Conservation (phyloP, 2,329 filamentous ascomycete genomes). For the Trichoderma sp. region DNA sequence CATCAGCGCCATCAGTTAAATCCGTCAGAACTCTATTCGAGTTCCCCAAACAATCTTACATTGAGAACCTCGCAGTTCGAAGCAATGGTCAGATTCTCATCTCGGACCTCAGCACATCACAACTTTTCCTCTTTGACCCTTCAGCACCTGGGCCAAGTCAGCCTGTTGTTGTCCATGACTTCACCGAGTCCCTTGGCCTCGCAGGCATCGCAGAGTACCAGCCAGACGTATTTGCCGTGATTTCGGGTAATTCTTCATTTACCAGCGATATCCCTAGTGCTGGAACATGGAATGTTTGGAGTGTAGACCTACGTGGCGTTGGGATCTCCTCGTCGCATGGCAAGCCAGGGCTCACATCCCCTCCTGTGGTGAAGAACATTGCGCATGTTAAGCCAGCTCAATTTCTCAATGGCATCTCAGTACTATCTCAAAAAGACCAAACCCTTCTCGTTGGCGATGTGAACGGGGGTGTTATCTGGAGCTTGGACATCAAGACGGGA, state of each 20-base stretch:
- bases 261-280: constrained; percentile 20
- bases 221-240: constrained; percentile 37
- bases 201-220: constrained; percentile 40
- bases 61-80: constrained; percentile 41
- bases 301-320: constrained; percentile 27
- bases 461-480: constrained; percentile 29
- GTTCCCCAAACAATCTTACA: constrained; percentile 16
- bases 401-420: constrained; percentile 32
- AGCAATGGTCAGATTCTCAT: constrained; percentile 40
- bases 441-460: constrained; percentile 30
- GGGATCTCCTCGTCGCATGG: constrained; percentile 26
- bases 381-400: constrained; percentile 27
- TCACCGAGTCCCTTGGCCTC: constrained; percentile 30
- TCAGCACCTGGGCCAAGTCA: constrained; percentile 11
- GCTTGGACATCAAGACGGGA: constrained; percentile 28
- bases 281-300: constrained; percentile 29
- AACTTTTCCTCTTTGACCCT: constrained; percentile 39
- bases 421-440: constrained; percentile 20
- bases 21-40: constrained; percentile 14
- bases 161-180: constrained; percentile 33
- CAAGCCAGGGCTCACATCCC: background rate
- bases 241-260: constrained; percentile 29
- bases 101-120: constrained; percentile 33
- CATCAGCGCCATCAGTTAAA: background rate
- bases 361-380: constrained; percentile 26